phyloP scores from a whole-genome alignment of 345 rosid genomes.

The Mallotus nudiflorus region DNA sequence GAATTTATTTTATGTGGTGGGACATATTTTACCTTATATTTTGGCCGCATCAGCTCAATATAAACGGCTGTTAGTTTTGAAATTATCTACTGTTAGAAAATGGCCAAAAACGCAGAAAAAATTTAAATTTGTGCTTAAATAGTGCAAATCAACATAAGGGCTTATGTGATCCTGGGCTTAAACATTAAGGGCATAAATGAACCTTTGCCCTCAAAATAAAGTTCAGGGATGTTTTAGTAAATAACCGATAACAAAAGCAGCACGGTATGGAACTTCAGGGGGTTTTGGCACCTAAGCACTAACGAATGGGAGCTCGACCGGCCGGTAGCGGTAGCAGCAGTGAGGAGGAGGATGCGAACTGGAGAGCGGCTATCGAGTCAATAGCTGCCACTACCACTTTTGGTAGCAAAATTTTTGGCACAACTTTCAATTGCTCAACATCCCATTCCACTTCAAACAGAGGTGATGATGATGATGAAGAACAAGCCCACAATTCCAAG shows the following conservation, averaged over 20 bases:
- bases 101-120: too few species aligned
- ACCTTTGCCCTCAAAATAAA: not conserved
- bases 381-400: constrained; percentile 58
- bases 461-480: constrained; percentile 32
- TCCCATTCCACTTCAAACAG: constrained; percentile 17
- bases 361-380: constrained; percentile 79
- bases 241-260: too few species aligned
- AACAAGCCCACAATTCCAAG: constrained; percentile 39
- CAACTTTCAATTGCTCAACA: constrained; percentile 14
- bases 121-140: too few species aligned
- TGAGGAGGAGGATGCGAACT: constrained; percentile 69
- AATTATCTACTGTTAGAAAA: too few species aligned
- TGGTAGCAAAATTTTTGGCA: constrained; percentile 28
- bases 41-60: too few species aligned
- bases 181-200: too few species aligned
- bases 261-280: not conserved
- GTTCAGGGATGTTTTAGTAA: too few species aligned
- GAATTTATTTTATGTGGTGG: too few species aligned
- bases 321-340: constrained; percentile 50
- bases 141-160: too few species aligned
- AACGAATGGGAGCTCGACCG: constrained; percentile 32
- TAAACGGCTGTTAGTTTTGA: too few species aligned
- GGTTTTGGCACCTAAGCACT: not conserved
- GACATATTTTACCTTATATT: too few species aligned
- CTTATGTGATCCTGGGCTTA: too few species aligned